Percentiles rank a stretch among this genome's conserved stretches.
Evolutionary conservation across 202 grass and related monocot species (phyloP).

Genomic region (Digitaria exilis): DNA sequence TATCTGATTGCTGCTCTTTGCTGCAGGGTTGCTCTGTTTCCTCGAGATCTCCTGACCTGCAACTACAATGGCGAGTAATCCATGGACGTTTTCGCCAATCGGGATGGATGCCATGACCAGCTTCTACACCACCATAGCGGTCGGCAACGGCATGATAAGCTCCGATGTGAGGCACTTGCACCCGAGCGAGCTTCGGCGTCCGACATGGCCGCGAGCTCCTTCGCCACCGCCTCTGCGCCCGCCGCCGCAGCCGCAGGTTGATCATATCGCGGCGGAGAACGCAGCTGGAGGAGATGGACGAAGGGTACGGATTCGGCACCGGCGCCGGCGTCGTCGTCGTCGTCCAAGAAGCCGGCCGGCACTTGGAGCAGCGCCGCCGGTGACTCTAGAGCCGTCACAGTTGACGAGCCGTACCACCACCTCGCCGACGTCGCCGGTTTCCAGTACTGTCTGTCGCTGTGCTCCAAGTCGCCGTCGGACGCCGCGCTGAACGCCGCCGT

Average conservation of each 20-base stretch:
- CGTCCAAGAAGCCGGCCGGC: slow-evolving; percentile 8
- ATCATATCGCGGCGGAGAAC: background rate
- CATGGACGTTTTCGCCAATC: slow-evolving; percentile 27
- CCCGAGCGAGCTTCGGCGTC: slow-evolving; percentile 1
- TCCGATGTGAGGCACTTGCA: slow-evolving; percentile 38
- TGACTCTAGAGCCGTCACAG: too few species aligned
- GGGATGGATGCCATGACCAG: slow-evolving; percentile 36
- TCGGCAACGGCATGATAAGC: slow-evolving; percentile 22
- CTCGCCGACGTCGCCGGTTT: too few species aligned
- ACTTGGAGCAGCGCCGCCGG: slow-evolving; percentile 25
- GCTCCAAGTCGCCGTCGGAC: too few species aligned
- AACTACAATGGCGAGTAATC: too few species aligned
- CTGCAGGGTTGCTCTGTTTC: too few species aligned
- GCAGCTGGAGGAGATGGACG: slow-evolving; percentile 33
- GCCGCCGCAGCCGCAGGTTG: background rate
- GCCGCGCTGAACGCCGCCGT: too few species aligned
- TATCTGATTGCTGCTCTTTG: too few species aligned
- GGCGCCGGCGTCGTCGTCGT: background rate
- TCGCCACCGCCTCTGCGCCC: background rate
- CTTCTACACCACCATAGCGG: slow-evolving; percentile 33
- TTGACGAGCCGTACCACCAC: too few species aligned
- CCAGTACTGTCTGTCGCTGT: too few species aligned
- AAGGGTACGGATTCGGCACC: background rate
- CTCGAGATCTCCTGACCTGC: slow-evolving; percentile 1
- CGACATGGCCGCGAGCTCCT: slow-evolving; percentile 20